Base-by-base conservation (phyloP, 2,329 filamentous ascomycete genomes). In the Westerdykella ornata region DNA sequence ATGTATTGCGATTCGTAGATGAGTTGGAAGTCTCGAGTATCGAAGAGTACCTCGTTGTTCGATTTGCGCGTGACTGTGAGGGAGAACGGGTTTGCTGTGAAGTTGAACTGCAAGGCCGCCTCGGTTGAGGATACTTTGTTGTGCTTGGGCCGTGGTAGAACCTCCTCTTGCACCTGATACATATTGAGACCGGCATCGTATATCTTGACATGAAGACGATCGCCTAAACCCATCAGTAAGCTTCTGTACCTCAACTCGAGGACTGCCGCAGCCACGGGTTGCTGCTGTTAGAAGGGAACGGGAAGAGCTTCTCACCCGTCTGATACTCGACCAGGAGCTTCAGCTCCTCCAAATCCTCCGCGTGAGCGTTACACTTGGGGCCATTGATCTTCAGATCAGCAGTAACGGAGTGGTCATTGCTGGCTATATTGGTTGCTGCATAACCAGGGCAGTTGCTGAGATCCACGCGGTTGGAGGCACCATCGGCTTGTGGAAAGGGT, bases 1-100 rank as follows among this genome's bases (percentile, higher is more conserved):
- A 92, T 65, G 54, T 88, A 92, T 62, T 92, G 85, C 9, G 78
- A 79, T 66, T 92, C 82, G 53, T 88, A 92, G 33, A 92, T 71
- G 9, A 92, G 68, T 7, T 72, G 70, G 3, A 77, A 75, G 1
- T 74, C 81, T 1, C 79, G 78, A 0, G 84, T 85, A 53, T 89
- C 81, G 59, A 88, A 87, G 8, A 88, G 65, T 3, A 77, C 70
- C 47, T 81, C 75, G 33, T 65, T 73, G 5, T 71, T 81, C 36
- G 70, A 72, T 49, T 72, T 75, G 20, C 80, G 77, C 35, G 68
- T 71, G 8, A 89, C 72, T 0, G 70, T 73, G 66, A 88, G 88
- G 9, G 76, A 80, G 66, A 88, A 87, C 0, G 84, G 84, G 11
- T 71, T 69, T 31, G 70, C 66, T 7, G 68, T 63, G 39, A 75